phyloP scores from a whole-genome alignment of 306 rosid species.

The Rosa lucieae region DNA sequence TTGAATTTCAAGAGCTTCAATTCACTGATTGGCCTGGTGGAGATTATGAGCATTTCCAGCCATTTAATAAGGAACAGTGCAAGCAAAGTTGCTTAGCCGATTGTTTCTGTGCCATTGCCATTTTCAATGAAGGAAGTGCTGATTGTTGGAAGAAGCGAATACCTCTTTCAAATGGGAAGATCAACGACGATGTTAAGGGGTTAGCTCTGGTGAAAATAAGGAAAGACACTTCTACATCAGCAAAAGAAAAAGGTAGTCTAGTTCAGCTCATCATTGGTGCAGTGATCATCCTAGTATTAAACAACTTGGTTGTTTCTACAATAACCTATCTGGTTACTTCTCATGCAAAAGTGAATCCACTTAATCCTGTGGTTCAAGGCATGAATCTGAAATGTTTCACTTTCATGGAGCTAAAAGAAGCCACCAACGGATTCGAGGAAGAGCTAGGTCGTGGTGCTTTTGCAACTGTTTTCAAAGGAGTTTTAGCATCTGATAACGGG shows the following conservation, averaged over 20 bases:
- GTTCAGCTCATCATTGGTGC: background rate
- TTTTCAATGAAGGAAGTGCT: background rate
- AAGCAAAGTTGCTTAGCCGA: slow-evolving; percentile 35
- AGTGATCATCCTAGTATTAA: background rate
- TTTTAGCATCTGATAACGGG: background rate
- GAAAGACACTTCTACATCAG: background rate
- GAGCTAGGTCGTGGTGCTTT: slow-evolving; percentile 32
- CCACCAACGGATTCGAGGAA: slow-evolving; percentile 34
- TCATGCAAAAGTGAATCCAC: background rate
- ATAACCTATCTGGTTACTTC: background rate
- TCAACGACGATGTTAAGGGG: background rate
- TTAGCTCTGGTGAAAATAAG: slow-evolving; percentile 21
- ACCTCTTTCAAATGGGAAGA: slow-evolving; percentile 25
- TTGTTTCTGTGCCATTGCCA: slow-evolving; percentile 26
- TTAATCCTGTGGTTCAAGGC: background rate
- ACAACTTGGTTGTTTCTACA: background rate
- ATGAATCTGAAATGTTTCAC: slow-evolving; percentile 18
- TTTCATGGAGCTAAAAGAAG: slow-evolving; percentile 23
- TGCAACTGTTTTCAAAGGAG: slow-evolving; percentile 33
- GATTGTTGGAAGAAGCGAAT: slow-evolving; percentile 26
- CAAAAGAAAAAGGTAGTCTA: background rate
- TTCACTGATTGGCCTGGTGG: slow-evolving; percentile 34
- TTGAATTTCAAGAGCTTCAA: slow-evolving; percentile 13
- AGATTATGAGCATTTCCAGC: slow-evolving; percentile 21
- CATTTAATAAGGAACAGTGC: slow-evolving; percentile 36